Evolutionary conservation across 345 rosid species (phyloP).

Genomic region (Gossypium bickii): DNA sequence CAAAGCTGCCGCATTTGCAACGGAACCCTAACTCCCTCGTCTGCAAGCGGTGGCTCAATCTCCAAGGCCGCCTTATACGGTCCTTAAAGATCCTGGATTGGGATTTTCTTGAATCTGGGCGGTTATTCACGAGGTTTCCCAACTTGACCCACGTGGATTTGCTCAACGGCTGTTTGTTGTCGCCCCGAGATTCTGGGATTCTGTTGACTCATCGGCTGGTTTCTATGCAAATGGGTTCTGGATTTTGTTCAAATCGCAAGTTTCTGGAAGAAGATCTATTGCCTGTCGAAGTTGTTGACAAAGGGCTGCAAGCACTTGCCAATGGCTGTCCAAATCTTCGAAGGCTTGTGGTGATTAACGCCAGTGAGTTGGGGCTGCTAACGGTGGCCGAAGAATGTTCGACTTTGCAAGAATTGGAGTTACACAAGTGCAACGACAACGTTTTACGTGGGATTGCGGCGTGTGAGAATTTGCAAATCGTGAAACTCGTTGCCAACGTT

Average conservation of each 20-base stretch:
- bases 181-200: slow-evolving; percentile 52
- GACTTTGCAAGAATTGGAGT: slow-evolving; percentile 75
- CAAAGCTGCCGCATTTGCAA: slow-evolving; percentile 52
- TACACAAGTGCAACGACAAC: slow-evolving; percentile 65
- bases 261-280: slow-evolving; percentile 53
- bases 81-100: slow-evolving; percentile 62
- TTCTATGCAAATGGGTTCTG: slow-evolving; percentile 45
- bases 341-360: slow-evolving; percentile 55
- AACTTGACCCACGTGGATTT: slow-evolving; percentile 62
- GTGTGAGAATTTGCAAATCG: slow-evolving; percentile 74
- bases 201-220: slow-evolving; percentile 39
- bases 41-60: slow-evolving; percentile 83
- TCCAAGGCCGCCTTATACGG: slow-evolving; percentile 70
- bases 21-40: slow-evolving; percentile 51
- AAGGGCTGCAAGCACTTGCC: slow-evolving; percentile 52
- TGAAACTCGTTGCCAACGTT: slow-evolving; percentile 63
- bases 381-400: slow-evolving; percentile 57
- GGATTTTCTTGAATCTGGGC: slow-evolving; percentile 65
- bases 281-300: slow-evolving; percentile 57
- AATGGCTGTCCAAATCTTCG: slow-evolving; percentile 62
- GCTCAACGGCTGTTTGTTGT: slow-evolving; percentile 45
- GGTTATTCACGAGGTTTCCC: slow-evolving; percentile 59
- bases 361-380: slow-evolving; percentile 71
- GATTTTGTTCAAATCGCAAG: slow-evolving; percentile 30
- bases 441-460: slow-evolving; percentile 74